phyloP scores from a whole-genome alignment of 768 basidiomycete genomes.

The Lactifluus pinguis region DNA sequence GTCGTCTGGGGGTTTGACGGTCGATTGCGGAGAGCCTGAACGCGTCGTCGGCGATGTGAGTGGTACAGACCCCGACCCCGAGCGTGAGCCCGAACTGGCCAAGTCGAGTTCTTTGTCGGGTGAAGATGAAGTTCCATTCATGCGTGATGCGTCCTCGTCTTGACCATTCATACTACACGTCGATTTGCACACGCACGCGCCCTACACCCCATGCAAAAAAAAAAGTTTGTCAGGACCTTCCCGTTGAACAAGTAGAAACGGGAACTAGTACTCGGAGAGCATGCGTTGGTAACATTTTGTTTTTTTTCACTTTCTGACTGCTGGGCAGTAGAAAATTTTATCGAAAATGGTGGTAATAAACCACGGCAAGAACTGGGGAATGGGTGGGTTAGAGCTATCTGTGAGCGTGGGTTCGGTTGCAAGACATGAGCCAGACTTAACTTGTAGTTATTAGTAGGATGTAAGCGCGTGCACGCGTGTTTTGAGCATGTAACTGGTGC shows the following conservation, averaged over 20 bases:
- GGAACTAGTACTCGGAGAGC: background rate
- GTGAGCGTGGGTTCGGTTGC: no score
- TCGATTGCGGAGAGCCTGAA: background rate
- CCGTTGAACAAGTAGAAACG: background rate
- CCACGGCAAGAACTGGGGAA: no score
- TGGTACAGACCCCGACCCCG: background rate
- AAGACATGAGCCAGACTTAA: no score
- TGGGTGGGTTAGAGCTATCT: no score
- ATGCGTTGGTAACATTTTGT: background rate
- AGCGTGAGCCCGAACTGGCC: background rate
- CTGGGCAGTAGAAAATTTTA: no score
- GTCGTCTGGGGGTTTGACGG: background rate
- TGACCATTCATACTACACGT: background rate
- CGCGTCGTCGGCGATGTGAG: background rate
- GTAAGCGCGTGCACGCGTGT: no score
- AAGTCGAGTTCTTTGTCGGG: background rate
- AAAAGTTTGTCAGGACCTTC: no score
- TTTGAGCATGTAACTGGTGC: no score
- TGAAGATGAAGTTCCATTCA: background rate
- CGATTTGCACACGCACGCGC: background rate
- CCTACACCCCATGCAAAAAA: background rate
- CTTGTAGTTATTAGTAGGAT: no score
- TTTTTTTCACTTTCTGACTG: background rate
- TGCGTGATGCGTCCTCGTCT: background rate
- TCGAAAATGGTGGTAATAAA: no score